Percentiles rank a stretch among this genome's conserved stretches.
Conservation (phyloP, 129 eudicot species). For the Escallonia rubra region DNA sequence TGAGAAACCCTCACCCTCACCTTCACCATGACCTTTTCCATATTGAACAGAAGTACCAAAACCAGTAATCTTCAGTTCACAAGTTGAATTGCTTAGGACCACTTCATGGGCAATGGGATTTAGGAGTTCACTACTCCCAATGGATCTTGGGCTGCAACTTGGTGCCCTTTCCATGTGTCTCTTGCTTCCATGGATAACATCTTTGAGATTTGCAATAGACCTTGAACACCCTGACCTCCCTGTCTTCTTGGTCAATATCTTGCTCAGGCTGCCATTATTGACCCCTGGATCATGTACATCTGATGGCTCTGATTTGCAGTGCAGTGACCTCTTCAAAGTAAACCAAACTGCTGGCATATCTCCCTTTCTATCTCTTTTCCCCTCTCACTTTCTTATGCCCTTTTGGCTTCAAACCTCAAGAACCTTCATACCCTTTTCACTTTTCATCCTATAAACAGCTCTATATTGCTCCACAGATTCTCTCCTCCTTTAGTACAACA, state of each 20-base stretch:
- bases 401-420: slow-evolving; percentile 12
- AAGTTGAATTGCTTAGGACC: slow-evolving; percentile 50
- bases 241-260: slow-evolving; percentile 35
- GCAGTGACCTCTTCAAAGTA: slow-evolving; percentile 55
- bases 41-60: slow-evolving; percentile 31
- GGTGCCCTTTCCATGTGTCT: slow-evolving; percentile 58
- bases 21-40: slow-evolving; percentile 18
- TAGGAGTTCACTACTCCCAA: slow-evolving; percentile 68
- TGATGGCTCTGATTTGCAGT: slow-evolving; percentile 61
- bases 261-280: slow-evolving; percentile 23
- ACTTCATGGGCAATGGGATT: slow-evolving; percentile 83
- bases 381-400: neutral
- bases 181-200: slow-evolving; percentile 68
- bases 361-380: neutral
- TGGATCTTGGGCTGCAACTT: slow-evolving; percentile 73
- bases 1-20: slow-evolving; percentile 23
- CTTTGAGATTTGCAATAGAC: slow-evolving; percentile 68
- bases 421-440: neutral
- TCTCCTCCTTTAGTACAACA: neutral
- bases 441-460: too few species aligned
- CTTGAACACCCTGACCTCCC: slow-evolving; percentile 69
- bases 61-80: slow-evolving; percentile 62
- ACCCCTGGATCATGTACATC: slow-evolving; percentile 66
- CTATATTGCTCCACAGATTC: neutral
- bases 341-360: slow-evolving; percentile 86